Evolutionary conservation across 2,329 filamentous ascomycete species (phyloP).

Genomic region (Colletotrichum neosansevieriae): DNA sequence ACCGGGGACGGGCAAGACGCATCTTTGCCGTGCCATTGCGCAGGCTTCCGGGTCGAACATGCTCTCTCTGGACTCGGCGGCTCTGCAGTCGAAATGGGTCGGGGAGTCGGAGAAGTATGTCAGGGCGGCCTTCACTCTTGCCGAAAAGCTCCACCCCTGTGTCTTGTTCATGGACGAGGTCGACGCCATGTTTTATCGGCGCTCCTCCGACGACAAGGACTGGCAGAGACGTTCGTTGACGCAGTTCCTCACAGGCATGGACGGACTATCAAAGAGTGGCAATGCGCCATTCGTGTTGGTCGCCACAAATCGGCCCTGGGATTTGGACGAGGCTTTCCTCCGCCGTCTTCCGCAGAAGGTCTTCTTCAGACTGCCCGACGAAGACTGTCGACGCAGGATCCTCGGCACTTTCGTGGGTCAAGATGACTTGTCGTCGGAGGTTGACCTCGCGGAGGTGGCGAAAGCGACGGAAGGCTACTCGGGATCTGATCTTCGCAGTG

Average conservation of each 20-base stretch:
- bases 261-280: slow-evolving; percentile 42
- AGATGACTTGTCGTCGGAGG: background rate
- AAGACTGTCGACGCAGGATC: background rate
- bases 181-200: slow-evolving; percentile 41
- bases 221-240: slow-evolving; percentile 38
- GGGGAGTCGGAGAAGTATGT: slow-evolving; percentile 48
- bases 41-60: slow-evolving; percentile 42
- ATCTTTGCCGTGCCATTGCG: slow-evolving; percentile 43
- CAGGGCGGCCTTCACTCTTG: slow-evolving; percentile 45
- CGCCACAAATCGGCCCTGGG: slow-evolving; percentile 47
- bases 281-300: slow-evolving; percentile 44
- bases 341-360: slow-evolving; percentile 10
- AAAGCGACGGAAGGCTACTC: background rate
- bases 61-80: slow-evolving; percentile 40
- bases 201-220: slow-evolving; percentile 18
- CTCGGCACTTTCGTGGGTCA: background rate
- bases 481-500: slow-evolving; percentile 1
- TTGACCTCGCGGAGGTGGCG: background rate
- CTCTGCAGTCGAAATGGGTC: slow-evolving; percentile 34
- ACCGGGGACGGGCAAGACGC: slow-evolving; percentile 48
- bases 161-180: slow-evolving; percentile 48
- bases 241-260: slow-evolving; percentile 47
- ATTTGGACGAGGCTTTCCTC: slow-evolving; percentile 43
- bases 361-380: background rate
- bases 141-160: slow-evolving; percentile 44